Evolutionary conservation across 208 protist genomes (phyloP).

Genomic region (Novymonas esmeraldas): DNA sequence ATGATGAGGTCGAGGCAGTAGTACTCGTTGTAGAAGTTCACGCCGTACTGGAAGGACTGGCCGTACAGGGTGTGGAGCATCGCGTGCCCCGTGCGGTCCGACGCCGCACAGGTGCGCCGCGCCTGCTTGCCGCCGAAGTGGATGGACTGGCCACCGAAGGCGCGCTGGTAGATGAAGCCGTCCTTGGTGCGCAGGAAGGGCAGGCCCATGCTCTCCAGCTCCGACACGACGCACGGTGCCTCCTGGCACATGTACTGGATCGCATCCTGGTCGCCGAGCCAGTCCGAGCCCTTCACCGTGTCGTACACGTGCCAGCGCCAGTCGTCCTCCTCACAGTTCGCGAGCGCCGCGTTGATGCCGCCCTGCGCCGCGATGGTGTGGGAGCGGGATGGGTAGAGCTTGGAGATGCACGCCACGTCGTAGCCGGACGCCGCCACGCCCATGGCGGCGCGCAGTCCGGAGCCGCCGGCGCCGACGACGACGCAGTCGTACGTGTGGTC

Average conservation of each 20-base stretch:
- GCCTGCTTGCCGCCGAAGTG: slow-evolving; percentile 98
- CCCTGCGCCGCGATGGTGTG: slow-evolving; percentile 99
- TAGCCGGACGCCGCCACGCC: slow-evolving; percentile 97
- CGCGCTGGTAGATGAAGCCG: slow-evolving; percentile 99
- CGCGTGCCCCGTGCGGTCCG: slow-evolving; percentile 99
- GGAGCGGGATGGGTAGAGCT: slow-evolving; percentile 99
- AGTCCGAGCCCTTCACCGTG: slow-evolving; percentile 99
- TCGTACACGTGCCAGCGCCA: slow-evolving; percentile 99
- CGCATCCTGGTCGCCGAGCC: slow-evolving; percentile 99
- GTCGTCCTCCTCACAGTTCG: slow-evolving; percentile 98
- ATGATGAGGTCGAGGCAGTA: slow-evolving; percentile 99
- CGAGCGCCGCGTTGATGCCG: slow-evolving; percentile 99
- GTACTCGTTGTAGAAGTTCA: slow-evolving; percentile 99
- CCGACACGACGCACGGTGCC: slow-evolving; percentile 91
- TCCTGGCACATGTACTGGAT: slow-evolving; percentile 99
- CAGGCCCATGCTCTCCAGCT: slow-evolving; percentile 98
- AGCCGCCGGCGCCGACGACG: slow-evolving; percentile 99
- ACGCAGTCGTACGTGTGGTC: slow-evolving; percentile 99
- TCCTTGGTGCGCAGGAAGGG: slow-evolving; percentile 99
- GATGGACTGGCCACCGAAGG: slow-evolving; percentile 98
- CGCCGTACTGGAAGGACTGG: slow-evolving; percentile 96
- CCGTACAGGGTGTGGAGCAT: slow-evolving; percentile 99
- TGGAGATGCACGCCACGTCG: slow-evolving; percentile 98
- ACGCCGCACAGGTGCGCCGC: slow-evolving; percentile 96
- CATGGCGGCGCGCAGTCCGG: slow-evolving; percentile 98